These are phyloP conservation scores for Cardiospermum halicacabum DNA, from an alignment of 345 rosid genomes.

Conservation along the genomic window DNA sequence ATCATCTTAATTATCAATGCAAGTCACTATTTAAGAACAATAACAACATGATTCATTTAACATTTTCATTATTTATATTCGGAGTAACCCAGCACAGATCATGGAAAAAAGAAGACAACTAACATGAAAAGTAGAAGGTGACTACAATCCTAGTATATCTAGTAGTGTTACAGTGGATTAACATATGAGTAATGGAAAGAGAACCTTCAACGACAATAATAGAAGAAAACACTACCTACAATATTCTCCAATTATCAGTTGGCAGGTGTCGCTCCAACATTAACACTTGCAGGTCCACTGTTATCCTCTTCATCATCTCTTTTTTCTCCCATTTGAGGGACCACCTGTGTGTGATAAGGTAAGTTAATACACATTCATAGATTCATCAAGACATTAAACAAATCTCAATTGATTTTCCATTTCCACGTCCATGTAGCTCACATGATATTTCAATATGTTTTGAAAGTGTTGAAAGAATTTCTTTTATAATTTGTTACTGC, in stretches of 20 bases:
- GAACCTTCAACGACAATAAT: neutral
- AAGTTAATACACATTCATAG: neutral
- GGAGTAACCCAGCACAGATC: neutral
- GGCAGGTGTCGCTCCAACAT: neutral
- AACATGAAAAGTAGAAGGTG: neutral
- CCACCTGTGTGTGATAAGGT: constrained; percentile 36
- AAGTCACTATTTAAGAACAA: too few species aligned
- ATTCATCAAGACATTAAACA: neutral
- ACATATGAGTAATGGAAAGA: neutral
- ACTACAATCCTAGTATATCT: too few species aligned
- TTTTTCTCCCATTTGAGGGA: constrained; percentile 26
- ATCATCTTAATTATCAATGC: too few species aligned
- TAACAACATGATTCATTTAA: too few species aligned
- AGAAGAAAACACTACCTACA: neutral
- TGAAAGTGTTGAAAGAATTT: too few species aligned
- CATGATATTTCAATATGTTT: too few species aligned
- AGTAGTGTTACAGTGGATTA: neutral
- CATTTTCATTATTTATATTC: too few species aligned
- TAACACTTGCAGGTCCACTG: constrained; percentile 1
- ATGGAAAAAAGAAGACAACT: neutral
- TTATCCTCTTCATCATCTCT: constrained; percentile 20
- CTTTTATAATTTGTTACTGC: too few species aligned
- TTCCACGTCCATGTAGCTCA: too few species aligned
- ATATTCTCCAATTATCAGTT: neutral
- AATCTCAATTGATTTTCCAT: too few species aligned